Evolutionary conservation across 148 eudicot species (phyloP).

Genomic region (Rheum nobile): DNA sequence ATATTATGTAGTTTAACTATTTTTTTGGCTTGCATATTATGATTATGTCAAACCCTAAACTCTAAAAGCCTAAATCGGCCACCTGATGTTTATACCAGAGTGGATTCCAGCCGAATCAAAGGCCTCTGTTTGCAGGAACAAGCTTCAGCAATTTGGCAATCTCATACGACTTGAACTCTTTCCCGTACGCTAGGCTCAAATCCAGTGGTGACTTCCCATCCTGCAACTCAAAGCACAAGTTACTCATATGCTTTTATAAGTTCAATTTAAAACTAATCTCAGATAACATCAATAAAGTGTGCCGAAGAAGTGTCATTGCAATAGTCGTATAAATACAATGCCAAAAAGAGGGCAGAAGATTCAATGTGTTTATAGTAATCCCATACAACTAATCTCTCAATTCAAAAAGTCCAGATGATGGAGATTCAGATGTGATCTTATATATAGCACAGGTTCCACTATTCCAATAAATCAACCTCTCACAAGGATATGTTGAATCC

Average conservation of each 20-base stretch:
- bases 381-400: too few species aligned
- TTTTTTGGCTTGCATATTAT: too few species aligned
- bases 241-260: not conserved
- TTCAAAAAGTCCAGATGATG: too few species aligned
- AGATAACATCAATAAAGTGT: not conserved
- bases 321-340: not conserved
- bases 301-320: not conserved
- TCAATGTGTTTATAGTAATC: too few species aligned
- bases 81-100: too few species aligned
- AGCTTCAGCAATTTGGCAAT: conserved; percentile 79
- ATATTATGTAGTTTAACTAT: too few species aligned
- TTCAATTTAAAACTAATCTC: not conserved
- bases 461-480: too few species aligned
- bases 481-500: too few species aligned
- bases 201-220: conserved; percentile 77
- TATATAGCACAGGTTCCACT: too few species aligned
- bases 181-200: conserved; percentile 78
- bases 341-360: not conserved
- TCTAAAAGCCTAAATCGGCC: too few species aligned
- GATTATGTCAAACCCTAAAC: too few species aligned
- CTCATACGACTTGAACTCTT: conserved; percentile 87
- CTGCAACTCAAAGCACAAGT: conserved; percentile 19
- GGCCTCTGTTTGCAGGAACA: conserved; percentile 43
- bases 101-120: conserved; percentile 12
- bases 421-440: too few species aligned